Conservation (phyloP, 1,139 yeast genomes). For the Kodamaea sp. region DNA sequence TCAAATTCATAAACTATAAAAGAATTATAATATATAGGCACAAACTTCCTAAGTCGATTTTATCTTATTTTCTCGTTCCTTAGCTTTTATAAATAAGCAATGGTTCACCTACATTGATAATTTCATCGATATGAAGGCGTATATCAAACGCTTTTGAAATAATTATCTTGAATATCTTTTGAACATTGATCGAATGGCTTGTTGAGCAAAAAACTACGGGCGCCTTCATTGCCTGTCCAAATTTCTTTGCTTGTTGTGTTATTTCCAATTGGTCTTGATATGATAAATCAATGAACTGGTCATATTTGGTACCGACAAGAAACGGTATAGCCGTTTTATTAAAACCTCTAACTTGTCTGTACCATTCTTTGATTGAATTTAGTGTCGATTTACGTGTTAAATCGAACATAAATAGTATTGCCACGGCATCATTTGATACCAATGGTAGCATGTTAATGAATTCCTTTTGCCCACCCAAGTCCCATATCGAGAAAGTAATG, state of each 20-base stretch:
- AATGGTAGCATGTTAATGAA: constrained; percentile 94
- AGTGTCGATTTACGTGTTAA: constrained; percentile 82
- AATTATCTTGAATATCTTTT: constrained; percentile 88
- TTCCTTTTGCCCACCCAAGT: constrained; percentile 94
- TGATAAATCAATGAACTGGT: constrained; percentile 76
- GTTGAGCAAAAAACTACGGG: constrained; percentile 91
- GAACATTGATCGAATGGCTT: constrained; percentile 88
- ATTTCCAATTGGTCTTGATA: constrained; percentile 81
- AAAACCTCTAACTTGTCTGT: constrained; percentile 86
- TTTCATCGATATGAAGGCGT: constrained; percentile 79
- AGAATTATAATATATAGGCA: background rate
- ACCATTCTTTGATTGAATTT: constrained; percentile 91
- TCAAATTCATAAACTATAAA: background rate
- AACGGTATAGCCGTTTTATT: constrained; percentile 92
- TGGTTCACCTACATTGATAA: constrained; percentile 83
- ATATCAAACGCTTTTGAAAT: constrained; percentile 90
- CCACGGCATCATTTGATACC: constrained; percentile 92
- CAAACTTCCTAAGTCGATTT: constrained; percentile 3
- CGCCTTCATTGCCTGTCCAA: constrained; percentile 89
- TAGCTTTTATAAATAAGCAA: constrained; percentile 60
- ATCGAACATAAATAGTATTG: constrained; percentile 89
- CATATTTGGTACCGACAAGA: constrained; percentile 91
- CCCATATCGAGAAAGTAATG: constrained; percentile 93
- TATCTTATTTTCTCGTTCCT: too few species aligned
- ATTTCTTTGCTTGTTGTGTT: constrained; percentile 79